These are phyloP conservation scores for Podaxis sp. DNA, from an alignment of 768 basidiomycete genomes.

Conservation along the genomic window DNA sequence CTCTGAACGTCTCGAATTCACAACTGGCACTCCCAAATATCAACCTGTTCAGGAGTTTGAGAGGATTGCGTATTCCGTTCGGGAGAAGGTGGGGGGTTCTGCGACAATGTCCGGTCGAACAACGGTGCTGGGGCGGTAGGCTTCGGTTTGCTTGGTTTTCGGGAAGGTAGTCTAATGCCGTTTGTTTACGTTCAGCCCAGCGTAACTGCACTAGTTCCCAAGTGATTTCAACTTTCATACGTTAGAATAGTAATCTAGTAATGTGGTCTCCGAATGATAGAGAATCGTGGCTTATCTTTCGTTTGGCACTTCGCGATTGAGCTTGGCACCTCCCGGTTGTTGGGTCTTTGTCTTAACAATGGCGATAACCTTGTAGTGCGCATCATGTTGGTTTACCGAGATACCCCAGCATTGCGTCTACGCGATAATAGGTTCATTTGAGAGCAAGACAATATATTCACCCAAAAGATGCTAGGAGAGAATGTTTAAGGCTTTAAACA, in stretches of 20 bases:
- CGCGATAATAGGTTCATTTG: no score
- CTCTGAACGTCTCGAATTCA: no score
- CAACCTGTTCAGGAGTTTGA: background rate
- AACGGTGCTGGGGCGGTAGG: background rate
- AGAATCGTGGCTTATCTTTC: no score
- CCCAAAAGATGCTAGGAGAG: background rate
- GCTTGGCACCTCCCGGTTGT: no score
- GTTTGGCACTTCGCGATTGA: no score
- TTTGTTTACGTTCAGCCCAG: background rate
- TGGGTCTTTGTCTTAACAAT: no score
- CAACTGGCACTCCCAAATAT: no score
- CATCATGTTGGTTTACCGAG: no score
- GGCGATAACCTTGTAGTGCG: no score
- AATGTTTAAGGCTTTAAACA: background rate
- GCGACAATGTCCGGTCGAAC: background rate
- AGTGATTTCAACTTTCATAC: background rate
- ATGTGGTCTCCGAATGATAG: no score
- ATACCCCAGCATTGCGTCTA: no score
- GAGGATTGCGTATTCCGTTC: background rate
- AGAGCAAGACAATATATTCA: background rate
- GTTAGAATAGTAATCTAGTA: background rate
- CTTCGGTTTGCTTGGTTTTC: background rate
- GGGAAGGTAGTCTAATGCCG: background rate
- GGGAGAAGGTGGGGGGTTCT: background rate
- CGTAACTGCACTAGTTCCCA: background rate